phyloP scores from a whole-genome alignment of 176 grass and related monocot species.

The Bolboschoenus planiculmis region DNA sequence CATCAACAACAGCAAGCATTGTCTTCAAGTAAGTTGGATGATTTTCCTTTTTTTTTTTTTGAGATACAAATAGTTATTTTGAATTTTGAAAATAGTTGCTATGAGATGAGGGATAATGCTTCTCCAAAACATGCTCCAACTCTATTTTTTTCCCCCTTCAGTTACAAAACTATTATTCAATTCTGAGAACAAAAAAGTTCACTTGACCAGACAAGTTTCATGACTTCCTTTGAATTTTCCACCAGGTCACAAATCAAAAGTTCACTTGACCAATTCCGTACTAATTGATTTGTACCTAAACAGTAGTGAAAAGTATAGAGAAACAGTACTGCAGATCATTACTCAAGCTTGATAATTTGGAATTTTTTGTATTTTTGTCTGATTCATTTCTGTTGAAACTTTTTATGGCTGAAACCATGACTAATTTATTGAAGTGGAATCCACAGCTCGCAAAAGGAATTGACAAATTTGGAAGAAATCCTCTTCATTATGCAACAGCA shows the following conservation, averaged over 20 bases:
- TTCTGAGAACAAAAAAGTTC: neutral
- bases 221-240: neutral
- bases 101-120: neutral
- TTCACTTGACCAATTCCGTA: neutral
- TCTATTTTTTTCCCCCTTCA: neutral
- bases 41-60: too few relatives aligned
- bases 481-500: slow-evolving; percentile 39
- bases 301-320: neutral
- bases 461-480: slow-evolving; percentile 29
- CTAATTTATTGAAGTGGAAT: slow-evolving; percentile 22
- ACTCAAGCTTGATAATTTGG: neutral
- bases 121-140: neutral
- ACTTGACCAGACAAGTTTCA: neutral
- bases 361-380: neutral
- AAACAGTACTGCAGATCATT: neutral
- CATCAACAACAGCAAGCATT: too few relatives aligned
- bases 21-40: too few relatives aligned
- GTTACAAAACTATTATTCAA: neutral
- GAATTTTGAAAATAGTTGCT: too few relatives aligned
- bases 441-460: slow-evolving; percentile 9
- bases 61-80: too few relatives aligned
- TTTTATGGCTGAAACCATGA: slow-evolving; percentile 25
- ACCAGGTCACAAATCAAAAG: neutral
- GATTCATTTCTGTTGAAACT: neutral
- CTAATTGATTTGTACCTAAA: neutral